phyloP scores from a whole-genome alignment of 441 rosid genomes.

The Rhodomyrtus psidioides region DNA sequence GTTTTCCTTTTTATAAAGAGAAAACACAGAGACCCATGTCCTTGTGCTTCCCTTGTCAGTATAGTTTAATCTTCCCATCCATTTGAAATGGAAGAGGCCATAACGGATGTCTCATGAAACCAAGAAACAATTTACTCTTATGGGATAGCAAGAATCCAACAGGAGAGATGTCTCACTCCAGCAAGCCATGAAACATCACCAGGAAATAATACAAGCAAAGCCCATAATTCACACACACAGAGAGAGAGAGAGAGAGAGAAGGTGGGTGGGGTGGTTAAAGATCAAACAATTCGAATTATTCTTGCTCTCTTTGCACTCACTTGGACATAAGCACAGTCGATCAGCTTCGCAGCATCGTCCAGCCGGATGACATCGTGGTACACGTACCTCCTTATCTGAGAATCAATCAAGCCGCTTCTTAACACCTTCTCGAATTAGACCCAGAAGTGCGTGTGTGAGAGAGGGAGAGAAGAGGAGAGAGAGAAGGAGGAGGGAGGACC shows the following conservation, averaged over 20 bases:
- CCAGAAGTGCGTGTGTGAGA: background rate
- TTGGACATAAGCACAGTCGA: conserved; percentile 25
- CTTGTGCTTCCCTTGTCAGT: background rate
- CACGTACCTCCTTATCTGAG: conserved; percentile 25
- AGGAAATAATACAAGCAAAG: background rate
- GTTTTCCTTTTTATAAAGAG: background rate
- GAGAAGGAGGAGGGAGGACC: background rate
- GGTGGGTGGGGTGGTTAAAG: background rate
- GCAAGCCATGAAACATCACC: background rate
- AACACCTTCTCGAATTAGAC: background rate
- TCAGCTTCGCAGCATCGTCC: conserved; percentile 19
- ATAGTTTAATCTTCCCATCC: background rate
- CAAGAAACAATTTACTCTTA: background rate
- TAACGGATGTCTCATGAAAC: background rate
- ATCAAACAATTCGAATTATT: background rate
- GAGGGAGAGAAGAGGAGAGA: background rate
- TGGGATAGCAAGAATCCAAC: background rate
- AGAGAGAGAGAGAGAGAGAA: background rate
- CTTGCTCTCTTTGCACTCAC: conserved; percentile 3
- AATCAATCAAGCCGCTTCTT: background rate
- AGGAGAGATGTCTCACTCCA: background rate
- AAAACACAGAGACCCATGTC: background rate
- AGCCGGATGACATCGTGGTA: conserved; percentile 22
- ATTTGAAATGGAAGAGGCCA: background rate
- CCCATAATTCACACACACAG: background rate